Evolutionary conservation across 768 basidiomycete genomes (phyloP), one percentile per base, ranked within the genome.

Genomic region (Boletus speciosus): DNA sequence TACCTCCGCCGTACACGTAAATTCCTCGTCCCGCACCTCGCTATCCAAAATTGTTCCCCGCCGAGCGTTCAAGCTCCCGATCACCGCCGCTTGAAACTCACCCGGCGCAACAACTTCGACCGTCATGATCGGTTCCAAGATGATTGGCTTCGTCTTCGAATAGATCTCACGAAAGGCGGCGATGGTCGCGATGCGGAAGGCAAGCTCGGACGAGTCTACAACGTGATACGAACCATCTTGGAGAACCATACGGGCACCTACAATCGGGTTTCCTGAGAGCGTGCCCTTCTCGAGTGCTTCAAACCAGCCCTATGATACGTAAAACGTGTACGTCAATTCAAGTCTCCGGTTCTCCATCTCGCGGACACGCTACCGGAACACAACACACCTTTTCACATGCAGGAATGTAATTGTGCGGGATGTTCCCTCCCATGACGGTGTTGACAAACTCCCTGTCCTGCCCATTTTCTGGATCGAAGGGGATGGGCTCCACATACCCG

Each of bases 51-150:
- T 97, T 3, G 90, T 93, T 5, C 97, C 97, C 43, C 93, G 85
- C 29, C 97, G 83, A 47, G 87, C 83, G 69, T 97, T 99, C 61
- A 99, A 73, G 11, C 92, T 92, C 31, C 96, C 95, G 65, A 98
- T 97, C 52, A 99, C 97, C 54, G 81, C 68, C 80, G 89, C 88
- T 71, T 99, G 97, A 81, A 98, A 99, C 67, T 99, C 97, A 12
- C 83, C 78, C 3, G 97, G 97, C 1, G 96, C 95, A 37, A 98
- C 87, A 27, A 98, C 92, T 65, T 99, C 96, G 36, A 99, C 96
- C 15, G 83, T 90, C 96, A 99, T 99, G 73, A 98, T 88, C n/a
- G 96, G 96, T 68, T 99, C 96, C 38, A 99, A 74, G 52, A 99
- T 87, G 49, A 92, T 85, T 0, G 92, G 85, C 48, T 76, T 77